phyloP scores from a whole-genome alignment of 176 grass and related monocot genomes.

The Triticum dicoccoides region DNA sequence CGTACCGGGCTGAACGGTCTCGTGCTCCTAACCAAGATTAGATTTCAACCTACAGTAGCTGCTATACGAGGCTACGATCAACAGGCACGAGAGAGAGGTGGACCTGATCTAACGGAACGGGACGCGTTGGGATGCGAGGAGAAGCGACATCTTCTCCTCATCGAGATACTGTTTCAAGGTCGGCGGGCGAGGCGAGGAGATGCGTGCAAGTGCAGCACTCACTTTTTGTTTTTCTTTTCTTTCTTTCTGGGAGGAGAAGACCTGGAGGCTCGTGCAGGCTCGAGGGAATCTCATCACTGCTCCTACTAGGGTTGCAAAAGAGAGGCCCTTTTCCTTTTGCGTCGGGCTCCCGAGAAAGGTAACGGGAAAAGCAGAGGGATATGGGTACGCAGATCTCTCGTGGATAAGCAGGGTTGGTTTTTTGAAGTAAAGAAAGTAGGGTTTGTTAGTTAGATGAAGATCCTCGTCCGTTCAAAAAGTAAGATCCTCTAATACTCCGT shows the following conservation, averaged over 20 bases:
- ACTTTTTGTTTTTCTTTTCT: neutral
- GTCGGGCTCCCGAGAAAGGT: neutral
- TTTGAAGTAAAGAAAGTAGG: too few relatives aligned
- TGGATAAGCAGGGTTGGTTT: neutral
- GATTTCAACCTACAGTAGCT: constrained; percentile 6
- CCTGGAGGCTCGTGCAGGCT: neutral
- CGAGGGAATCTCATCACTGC: constrained; percentile 9
- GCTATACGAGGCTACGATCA: neutral
- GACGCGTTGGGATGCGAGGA: constrained; percentile 31
- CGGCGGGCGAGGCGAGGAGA: constrained; percentile 11
- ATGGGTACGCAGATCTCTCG: neutral
- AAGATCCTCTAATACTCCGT: too few relatives aligned
- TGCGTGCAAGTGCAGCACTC: neutral
- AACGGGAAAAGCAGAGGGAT: neutral
- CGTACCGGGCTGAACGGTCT: constrained; percentile 20
- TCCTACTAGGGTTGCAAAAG: neutral
- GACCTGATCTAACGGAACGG: neutral
- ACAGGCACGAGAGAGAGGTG: constrained; percentile 1
- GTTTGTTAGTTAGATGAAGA: too few relatives aligned
- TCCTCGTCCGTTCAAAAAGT: too few relatives aligned
- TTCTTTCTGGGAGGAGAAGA: neutral
- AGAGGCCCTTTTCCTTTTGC: neutral
- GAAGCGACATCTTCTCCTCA: constrained; percentile 26
- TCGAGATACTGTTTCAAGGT: neutral
- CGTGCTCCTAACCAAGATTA: constrained; percentile 26